Evolutionary conservation across 2,329 filamentous ascomycete genomes (phyloP).

Genomic region (Fusarium sp.): DNA sequence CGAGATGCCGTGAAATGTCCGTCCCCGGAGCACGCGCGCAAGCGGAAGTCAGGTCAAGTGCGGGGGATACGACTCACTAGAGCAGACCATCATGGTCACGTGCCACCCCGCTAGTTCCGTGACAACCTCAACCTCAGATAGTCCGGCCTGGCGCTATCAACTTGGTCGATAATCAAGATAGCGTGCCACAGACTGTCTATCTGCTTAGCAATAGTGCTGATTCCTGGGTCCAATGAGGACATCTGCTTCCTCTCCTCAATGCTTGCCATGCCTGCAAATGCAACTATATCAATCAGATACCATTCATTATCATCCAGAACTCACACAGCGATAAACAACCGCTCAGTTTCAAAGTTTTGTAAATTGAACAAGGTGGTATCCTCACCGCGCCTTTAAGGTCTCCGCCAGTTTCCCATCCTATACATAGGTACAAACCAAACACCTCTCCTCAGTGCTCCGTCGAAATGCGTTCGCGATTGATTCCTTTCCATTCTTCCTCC

Average conservation of each 20-base stretch:
- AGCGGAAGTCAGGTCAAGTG: background rate
- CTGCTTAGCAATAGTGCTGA: background rate
- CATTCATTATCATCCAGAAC: background rate
- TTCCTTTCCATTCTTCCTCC: slow-evolving; percentile 42
- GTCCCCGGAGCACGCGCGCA: background rate
- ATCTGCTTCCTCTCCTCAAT: background rate
- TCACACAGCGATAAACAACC: background rate
- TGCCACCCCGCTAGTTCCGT: background rate
- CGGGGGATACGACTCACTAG: background rate
- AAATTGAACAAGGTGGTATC: slow-evolving; percentile 36
- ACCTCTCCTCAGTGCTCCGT: slow-evolving; percentile 30
- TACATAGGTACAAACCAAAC: slow-evolving; percentile 45
- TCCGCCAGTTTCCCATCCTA: slow-evolving; percentile 37
- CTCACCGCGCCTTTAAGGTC: slow-evolving; percentile 31
- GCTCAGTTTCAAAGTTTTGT: slow-evolving; percentile 23
- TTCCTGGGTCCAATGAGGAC: background rate
- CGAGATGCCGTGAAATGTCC: background rate
- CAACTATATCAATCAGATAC: background rate
- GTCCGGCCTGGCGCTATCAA: background rate
- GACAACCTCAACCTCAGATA: background rate
- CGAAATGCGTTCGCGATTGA: slow-evolving; percentile 28
- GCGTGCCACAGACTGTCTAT: background rate
- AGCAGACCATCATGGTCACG: background rate
- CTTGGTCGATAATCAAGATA: background rate
- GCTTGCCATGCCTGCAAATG: background rate